Base-by-base conservation (phyloP, 1,284 basidiomycete genomes). In the Cutaneotrichosporon curvatum region DNA sequence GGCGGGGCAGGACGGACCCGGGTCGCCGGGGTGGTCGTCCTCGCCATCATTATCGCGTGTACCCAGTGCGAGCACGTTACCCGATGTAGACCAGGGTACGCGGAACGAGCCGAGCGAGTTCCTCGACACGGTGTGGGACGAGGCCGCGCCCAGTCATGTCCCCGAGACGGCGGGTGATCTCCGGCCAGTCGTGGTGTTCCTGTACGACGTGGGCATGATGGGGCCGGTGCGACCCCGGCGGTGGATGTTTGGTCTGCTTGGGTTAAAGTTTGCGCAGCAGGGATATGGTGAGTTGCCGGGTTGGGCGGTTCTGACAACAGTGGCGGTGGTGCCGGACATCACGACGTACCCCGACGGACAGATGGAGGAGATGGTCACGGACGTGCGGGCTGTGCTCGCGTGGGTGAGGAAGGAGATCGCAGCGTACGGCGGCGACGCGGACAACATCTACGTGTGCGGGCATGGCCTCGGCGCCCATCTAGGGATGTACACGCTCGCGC, bases 391-490 rank as follows among this genome's bases (percentile, higher is more conserved):
- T 6, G 49, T 54, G 4, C 43, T 58, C 8, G 35, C 48, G 8
- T 61, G 59, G 59, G 49, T 48, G 8, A 16, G 25, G 16, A 50
- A 51, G 37, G 48, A 57, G 25, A 50, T 55, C 22, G 28, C 47
- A 11, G 9, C 14, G 14, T 57, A 52, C 39, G 70, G 69, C 4
- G 73, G 71, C 23, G 65, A 70, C 44, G 56, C 63, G 12, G 41
- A 41, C 34, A 51, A 58, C 43, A 69, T 73, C 44, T 62, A 68
- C 37, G 40, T 73, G 1, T 40, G 65, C 46, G 70, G 71, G 2
- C 69, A 72, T 40, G 70, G 72, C 4, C 48, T 68, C 12, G 67
- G 64, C 16, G 68, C 65, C 20, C 68, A 72, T 47, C 52, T 73
- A 16, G 61, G 63, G 11, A 56, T 72, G 50, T 60, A 71, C 50